Conservation (phyloP, 495 filamentous ascomycete species). For the Neurospora sp. region DNA sequence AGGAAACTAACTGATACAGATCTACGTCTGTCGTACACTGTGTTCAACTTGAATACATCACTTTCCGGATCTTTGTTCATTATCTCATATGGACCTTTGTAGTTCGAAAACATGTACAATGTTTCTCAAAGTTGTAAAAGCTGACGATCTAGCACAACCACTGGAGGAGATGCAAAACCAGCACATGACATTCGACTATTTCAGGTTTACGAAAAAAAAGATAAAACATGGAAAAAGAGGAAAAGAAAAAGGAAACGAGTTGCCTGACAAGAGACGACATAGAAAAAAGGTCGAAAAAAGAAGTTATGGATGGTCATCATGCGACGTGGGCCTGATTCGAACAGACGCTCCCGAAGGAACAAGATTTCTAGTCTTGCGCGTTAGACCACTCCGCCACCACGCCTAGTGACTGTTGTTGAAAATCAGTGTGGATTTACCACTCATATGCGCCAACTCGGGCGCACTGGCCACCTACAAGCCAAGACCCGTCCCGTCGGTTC, state of each 20-base stretch:
- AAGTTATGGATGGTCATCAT: not conserved
- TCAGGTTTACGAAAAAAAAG: not conserved
- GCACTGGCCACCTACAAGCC: not conserved
- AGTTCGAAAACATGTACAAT: not conserved
- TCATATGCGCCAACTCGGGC: not conserved
- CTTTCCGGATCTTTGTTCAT: not conserved
- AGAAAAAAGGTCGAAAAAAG: not conserved
- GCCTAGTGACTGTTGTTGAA: not conserved
- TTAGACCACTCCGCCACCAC: not conserved
- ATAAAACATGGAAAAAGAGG: not conserved
- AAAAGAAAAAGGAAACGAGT: not conserved
- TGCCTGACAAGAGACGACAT: not conserved
- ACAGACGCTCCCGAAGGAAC: not conserved
- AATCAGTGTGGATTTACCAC: fast-evolving
- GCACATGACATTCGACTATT: not conserved
- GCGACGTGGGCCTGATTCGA: not conserved
- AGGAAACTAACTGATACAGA: not conserved
- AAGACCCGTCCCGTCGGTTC: not conserved
- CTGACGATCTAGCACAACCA: not conserved
- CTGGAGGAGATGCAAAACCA: not conserved
- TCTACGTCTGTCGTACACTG: not conserved
- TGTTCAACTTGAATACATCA: too few relatives aligned
- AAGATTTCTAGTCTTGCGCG: not conserved
- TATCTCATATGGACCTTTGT: not conserved
- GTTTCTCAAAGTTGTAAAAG: not conserved